Base-by-base conservation (phyloP, 2,329 filamentous ascomycete species). In the Penicillium nordicum region DNA sequence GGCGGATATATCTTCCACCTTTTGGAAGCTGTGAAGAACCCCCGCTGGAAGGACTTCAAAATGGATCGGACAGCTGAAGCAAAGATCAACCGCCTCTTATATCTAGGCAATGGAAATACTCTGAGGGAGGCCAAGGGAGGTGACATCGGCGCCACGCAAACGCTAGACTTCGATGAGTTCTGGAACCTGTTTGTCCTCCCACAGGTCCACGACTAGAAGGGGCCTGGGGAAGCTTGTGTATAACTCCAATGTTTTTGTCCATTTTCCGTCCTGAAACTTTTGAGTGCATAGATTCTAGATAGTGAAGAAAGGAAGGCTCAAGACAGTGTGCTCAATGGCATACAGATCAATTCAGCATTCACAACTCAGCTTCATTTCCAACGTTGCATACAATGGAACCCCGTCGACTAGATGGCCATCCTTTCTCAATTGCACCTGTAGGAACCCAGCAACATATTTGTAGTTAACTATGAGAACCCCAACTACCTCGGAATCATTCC, bases 21-120 rank as follows among this genome's bases (percentile, higher is more conserved):
- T n/a, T 45, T 59, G 37, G 57, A 59, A 12, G 57, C 50, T 7
- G 41, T 61, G n/a, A 57, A 61, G 38, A 57, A 61, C 27, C 82
- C 82, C 1, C 70, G 82, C 12, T 84, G 82, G 82, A 82, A 84
- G 63, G 82, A 84, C 53, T 84, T 76, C 69, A 75, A 81, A 53
- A 82, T 82, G 58, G 72, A 78, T 64, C 79, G 82, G 42, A 65
- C 80, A 0, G 68, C 70, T 71, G 2, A 72, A 14, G 45, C 53
- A 0, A 27, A 32, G 14, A 27, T 7, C 4, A 61, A 83, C 59
- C 69, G 80, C 23, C 83, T 82, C 61, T 69, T 62, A 14, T 83
- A 81, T 57, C 70, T 83, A 14, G 81, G 81, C 8, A 82, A 83
- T 46, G 81, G 81, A 11, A 40, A 14, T 4, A 50, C 47, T 8